phyloP scores from a whole-genome alignment of 2,329 filamentous ascomycete genomes.

The Grosmannia serpens region DNA sequence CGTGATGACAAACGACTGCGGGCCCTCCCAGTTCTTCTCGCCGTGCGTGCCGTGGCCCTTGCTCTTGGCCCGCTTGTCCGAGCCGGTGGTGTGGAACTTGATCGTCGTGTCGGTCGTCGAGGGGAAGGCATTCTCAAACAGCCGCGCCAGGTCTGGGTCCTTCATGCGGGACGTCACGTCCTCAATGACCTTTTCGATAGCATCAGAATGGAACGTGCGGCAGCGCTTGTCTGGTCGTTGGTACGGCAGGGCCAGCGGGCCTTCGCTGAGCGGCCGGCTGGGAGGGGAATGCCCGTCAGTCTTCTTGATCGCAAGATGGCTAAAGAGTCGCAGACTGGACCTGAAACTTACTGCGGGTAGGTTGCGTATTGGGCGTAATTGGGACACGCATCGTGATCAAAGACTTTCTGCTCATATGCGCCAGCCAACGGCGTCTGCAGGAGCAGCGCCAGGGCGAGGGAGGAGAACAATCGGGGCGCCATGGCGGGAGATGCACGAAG shows the following conservation, averaged over 20 bases:
- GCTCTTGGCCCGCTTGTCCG: slow-evolving; percentile 16
- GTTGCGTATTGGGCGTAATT: slow-evolving; percentile 52
- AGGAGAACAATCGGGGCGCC: slow-evolving; percentile 7
- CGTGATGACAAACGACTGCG: slow-evolving; percentile 86
- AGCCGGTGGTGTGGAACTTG: slow-evolving; percentile 67
- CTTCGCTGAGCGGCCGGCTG: slow-evolving; percentile 68
- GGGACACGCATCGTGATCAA: slow-evolving; percentile 40
- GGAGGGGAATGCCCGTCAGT: too few relatives aligned
- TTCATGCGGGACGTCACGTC: slow-evolving; percentile 70
- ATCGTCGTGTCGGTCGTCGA: slow-evolving; percentile 86
- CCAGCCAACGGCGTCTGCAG: slow-evolving; percentile 1
- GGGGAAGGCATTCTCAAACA: slow-evolving; percentile 93
- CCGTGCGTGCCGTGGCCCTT: slow-evolving; percentile 26
- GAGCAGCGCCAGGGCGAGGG: slow-evolving; percentile 6
- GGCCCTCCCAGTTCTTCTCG: slow-evolving; percentile 62
- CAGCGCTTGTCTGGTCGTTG: slow-evolving; percentile 74
- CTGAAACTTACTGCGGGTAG: slow-evolving; percentile 40
- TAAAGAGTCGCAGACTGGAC: background rate
- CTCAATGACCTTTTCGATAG: slow-evolving; percentile 78
- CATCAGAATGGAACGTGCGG: slow-evolving; percentile 76
- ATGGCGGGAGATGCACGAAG: slow-evolving; percentile 3
- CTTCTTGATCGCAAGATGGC: background rate
- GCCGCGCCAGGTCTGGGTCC: slow-evolving; percentile 75
- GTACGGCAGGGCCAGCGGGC: slow-evolving; percentile 69
- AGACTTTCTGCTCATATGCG: slow-evolving; percentile 11